These are phyloP conservation scores for Aspergillus biplanus DNA, from an alignment of 495 filamentous ascomycete genomes.

Conservation along the genomic window DNA sequence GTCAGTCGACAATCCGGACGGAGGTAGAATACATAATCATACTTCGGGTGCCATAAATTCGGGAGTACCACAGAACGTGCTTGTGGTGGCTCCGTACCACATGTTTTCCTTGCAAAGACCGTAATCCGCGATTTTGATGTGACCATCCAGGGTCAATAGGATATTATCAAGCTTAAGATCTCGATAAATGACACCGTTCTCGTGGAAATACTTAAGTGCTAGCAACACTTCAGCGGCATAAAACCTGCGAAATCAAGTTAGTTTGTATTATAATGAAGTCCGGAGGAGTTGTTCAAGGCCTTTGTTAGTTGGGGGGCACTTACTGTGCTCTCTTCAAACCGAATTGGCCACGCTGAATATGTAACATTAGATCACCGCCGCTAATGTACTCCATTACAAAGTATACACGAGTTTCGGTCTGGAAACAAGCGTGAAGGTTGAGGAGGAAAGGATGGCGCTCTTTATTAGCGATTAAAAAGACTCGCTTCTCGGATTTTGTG, in stretches of 20 bases:
- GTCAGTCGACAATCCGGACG: slow-evolving; percentile 21
- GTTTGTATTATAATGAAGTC: background rate
- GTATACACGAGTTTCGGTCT: slow-evolving; percentile 97
- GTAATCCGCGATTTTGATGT: slow-evolving; percentile 99
- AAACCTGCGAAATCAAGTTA: slow-evolving; percentile 62
- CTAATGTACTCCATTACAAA: slow-evolving; percentile 99
- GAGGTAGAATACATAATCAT: slow-evolving; percentile 28
- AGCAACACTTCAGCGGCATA: slow-evolving; percentile 98
- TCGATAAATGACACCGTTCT: slow-evolving; percentile 99
- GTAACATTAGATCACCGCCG: slow-evolving; percentile 97
- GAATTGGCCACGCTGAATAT: slow-evolving; percentile 97
- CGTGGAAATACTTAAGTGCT: slow-evolving; percentile 98
- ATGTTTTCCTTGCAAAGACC: slow-evolving; percentile 99
- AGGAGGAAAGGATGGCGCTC: slow-evolving; percentile 96
- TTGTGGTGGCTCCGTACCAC: slow-evolving; percentile 97
- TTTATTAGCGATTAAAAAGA: slow-evolving; percentile 96
- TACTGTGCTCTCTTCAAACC: slow-evolving; percentile 95
- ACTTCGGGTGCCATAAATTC: slow-evolving; percentile 99
- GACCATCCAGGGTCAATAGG: slow-evolving; percentile 90
- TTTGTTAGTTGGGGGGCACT: slow-evolving; percentile 36
- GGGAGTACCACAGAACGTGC: slow-evolving; percentile 98
- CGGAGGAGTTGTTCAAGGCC: background rate
- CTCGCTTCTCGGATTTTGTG: slow-evolving; percentile 94
- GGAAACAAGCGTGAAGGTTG: slow-evolving; percentile 97
- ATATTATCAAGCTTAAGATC: slow-evolving; percentile 99